Percentiles rank a stretch among this genome's conserved stretches.
Conservation (phyloP, 495 filamentous ascomycete genomes). For the Daldinia caldariorum region DNA sequence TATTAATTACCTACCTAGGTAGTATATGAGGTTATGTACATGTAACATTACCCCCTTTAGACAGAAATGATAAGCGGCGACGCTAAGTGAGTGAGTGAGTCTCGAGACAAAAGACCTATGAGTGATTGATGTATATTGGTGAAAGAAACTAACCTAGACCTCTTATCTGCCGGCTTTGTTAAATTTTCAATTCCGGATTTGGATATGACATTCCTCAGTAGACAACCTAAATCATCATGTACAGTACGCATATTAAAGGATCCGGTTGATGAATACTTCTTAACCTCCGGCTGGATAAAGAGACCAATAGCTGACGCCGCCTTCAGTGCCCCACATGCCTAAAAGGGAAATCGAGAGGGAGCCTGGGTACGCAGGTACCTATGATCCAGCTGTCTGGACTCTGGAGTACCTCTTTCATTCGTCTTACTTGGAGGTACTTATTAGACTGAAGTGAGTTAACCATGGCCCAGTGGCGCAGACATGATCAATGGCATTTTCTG, state of each 20-base stretch:
- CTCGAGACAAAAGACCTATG: too few relatives aligned
- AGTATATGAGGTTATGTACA: too few relatives aligned
- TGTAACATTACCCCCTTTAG: background rate
- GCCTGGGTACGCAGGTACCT: constrained; percentile 2
- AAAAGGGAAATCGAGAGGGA: constrained; percentile 29
- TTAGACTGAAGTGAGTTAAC: too few relatives aligned
- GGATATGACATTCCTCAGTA: background rate
- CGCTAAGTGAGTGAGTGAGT: background rate
- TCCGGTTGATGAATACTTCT: background rate
- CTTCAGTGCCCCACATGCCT: constrained; percentile 21
- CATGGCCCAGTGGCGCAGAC: constrained; percentile 3
- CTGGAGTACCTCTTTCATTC: background rate
- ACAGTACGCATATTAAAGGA: background rate
- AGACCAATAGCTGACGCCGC: constrained; percentile 22
- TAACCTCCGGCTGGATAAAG: background rate
- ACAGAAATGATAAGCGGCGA: background rate
- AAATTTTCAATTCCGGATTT: background rate
- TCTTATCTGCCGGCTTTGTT: background rate
- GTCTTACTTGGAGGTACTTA: background rate
- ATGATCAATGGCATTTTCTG: background rate
- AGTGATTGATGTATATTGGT: too few relatives aligned
- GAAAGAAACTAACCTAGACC: background rate
- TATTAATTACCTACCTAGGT: too few relatives aligned
- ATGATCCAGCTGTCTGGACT: background rate
- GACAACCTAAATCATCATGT: background rate